Conservation (phyloP, 1,284 basidiomycete species). For the Ceratobasidium sp. region DNA sequence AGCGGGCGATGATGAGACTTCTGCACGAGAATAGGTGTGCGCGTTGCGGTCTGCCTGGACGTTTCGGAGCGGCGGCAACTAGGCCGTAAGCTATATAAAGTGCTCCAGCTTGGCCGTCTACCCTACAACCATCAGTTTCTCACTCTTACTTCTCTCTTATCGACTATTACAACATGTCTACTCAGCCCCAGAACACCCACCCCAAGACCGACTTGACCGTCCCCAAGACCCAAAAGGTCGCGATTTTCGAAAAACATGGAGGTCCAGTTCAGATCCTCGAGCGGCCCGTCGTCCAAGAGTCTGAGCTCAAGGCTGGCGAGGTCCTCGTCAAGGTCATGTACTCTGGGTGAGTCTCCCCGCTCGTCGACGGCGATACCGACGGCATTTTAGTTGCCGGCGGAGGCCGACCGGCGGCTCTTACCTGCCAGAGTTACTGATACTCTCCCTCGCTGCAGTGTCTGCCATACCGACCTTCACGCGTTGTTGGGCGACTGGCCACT, state of each 20-base stretch:
- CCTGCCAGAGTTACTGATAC: conserved; percentile 19
- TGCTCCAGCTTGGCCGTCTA: background rate
- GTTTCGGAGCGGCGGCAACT: conserved; percentile 22
- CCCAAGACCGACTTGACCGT: conserved; percentile 44
- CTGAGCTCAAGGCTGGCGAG: conserved; percentile 81
- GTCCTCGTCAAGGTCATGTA: conserved; percentile 83
- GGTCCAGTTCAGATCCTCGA: conserved; percentile 41
- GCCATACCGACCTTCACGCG: conserved; percentile 86
- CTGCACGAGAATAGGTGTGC: conserved; percentile 8
- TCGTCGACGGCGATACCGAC: conserved; percentile 53
- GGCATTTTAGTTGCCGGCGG: conserved; percentile 19
- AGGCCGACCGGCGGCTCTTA: conserved; percentile 33
- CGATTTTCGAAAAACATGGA: conserved; percentile 39
- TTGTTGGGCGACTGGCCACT: conserved; percentile 79
- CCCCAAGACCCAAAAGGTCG: conserved; percentile 46
- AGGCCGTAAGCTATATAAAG: conserved; percentile 20
- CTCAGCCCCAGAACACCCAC: background rate
- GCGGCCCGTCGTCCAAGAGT: conserved; percentile 68
- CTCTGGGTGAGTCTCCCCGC: conserved; percentile 63
- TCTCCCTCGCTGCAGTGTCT: conserved; percentile 58
- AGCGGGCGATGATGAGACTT: conserved; percentile 12
- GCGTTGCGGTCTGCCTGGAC: conserved; percentile 35
- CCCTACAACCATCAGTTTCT: background rate
- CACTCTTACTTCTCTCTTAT: conserved; percentile 10
- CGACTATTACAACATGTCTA: conserved; percentile 20